Evolutionary conservation across 1,139 yeast genomes (phyloP).

Genomic region (Zygosaccharomyces sapae): DNA sequence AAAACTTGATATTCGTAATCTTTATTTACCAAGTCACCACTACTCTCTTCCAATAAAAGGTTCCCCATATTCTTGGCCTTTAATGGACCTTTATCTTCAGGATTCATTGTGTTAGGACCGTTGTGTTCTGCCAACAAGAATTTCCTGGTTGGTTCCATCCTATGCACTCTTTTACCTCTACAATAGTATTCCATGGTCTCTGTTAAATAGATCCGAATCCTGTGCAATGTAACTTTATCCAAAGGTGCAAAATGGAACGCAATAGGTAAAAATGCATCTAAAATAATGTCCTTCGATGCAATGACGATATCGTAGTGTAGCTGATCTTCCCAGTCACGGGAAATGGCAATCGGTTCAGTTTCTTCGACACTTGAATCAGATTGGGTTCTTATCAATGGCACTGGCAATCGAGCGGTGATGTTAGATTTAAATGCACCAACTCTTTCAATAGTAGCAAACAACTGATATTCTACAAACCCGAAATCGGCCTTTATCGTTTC

Average conservation of each 20-base stretch:
- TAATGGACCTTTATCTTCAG: conserved; percentile 32
- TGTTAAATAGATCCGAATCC: conserved; percentile 78
- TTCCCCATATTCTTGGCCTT: conserved; percentile 42
- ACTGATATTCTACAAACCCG: conserved; percentile 67
- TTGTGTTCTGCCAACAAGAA: conserved; percentile 74
- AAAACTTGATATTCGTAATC: conserved; percentile 82
- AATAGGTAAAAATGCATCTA: conserved; percentile 78
- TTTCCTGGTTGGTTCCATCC: conserved; percentile 85
- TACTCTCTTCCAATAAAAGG: conserved; percentile 38
- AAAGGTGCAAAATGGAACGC: conserved; percentile 80
- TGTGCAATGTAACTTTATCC: conserved; percentile 81
- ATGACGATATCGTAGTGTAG: conserved; percentile 83
- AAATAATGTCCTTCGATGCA: conserved; percentile 79
- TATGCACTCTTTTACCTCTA: conserved; percentile 76
- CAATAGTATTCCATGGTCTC: conserved; percentile 91
- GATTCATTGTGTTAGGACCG: conserved; percentile 43
- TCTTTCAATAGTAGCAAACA: conserved; percentile 68
- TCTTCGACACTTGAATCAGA: conserved; percentile 77
- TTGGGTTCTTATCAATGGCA: conserved; percentile 69
- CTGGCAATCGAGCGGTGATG: conserved; percentile 58
- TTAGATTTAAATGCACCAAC: conserved; percentile 83
- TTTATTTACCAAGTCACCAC: conserved; percentile 43
- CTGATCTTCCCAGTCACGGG: conserved; percentile 92
- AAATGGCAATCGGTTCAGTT: conserved; percentile 87
- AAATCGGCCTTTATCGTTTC: conserved; percentile 76